phyloP scores from a whole-genome alignment of 116 monocot genomes.

The Thalassia testudinum region DNA sequence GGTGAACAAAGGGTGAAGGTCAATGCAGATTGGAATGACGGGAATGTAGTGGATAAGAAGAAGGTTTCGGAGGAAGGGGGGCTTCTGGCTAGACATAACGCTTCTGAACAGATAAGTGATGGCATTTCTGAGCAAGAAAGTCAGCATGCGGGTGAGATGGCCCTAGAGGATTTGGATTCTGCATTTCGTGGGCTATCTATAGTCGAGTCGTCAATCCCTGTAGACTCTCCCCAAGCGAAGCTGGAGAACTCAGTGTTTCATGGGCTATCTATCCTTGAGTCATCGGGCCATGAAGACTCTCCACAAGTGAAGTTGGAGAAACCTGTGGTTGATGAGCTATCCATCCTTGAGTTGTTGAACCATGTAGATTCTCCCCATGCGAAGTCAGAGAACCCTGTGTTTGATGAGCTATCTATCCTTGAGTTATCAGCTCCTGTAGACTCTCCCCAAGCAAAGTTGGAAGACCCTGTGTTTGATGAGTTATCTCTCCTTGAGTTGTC shows the following conservation, averaged over 20 bases:
- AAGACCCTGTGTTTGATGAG: slow-evolving; percentile 7
- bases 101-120: background rate
- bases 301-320: too few relatives aligned
- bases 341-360: slow-evolving; percentile 18
- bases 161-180: slow-evolving; percentile 20
- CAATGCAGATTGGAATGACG: background rate
- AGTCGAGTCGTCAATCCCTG: background rate
- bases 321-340: slow-evolving; percentile 1
- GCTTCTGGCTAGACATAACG: background rate
- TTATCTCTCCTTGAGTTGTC: slow-evolving; percentile 1
- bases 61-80: background rate
- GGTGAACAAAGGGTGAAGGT: background rate
- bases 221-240: too few relatives aligned
- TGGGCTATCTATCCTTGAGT: too few relatives aligned
- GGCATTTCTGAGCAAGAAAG: background rate
- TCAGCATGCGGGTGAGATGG: background rate
- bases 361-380: background rate
- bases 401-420: slow-evolving; percentile 2
- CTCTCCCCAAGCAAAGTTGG: background rate
- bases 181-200: slow-evolving; percentile 7
- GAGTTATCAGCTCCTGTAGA: slow-evolving; percentile 17
- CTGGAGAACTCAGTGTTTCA: too few relatives aligned
- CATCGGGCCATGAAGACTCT: too few relatives aligned
- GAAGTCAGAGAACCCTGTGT: too few relatives aligned
- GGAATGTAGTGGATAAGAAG: background rate